Evolutionary conservation across 345 rosid genomes (phyloP).

Genomic region (Syzygium oleosum): DNA sequence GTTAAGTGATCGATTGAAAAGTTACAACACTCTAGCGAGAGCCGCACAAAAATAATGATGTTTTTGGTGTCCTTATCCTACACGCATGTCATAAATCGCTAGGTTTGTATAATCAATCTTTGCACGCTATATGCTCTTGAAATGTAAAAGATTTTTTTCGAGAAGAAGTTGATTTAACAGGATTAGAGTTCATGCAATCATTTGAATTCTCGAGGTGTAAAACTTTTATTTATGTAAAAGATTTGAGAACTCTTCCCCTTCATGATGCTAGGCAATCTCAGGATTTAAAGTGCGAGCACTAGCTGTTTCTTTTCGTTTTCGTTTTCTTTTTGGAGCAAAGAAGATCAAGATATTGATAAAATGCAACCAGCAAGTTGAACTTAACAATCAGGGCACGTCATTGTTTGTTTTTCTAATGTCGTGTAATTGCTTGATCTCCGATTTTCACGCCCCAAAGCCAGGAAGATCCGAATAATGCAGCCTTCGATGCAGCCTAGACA

Average conservation of each 20-base stretch:
- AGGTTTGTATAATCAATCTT: neutral
- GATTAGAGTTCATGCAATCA: neutral
- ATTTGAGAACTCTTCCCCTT: neutral
- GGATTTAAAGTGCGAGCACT: neutral
- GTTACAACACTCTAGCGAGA: neutral
- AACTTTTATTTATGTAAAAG: neutral
- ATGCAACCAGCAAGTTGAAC: no score
- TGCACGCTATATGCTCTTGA: neutral
- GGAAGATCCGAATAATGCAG: neutral
- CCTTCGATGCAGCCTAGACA: neutral
- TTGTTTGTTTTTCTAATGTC: neutral
- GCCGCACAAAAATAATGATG: neutral
- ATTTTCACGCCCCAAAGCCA: neutral
- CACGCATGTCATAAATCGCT: neutral
- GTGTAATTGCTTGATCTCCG: neutral
- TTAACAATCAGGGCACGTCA: neutral
- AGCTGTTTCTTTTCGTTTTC: no score
- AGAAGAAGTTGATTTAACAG: neutral
- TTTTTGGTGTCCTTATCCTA: neutral
- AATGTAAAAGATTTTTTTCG: neutral
- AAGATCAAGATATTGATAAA: no score
- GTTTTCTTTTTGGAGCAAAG: no score
- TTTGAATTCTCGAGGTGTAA: neutral
- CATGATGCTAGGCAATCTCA: neutral
- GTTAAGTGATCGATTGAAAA: neutral